Conservation (phyloP, 2,329 filamentous ascomycete genomes). For the Emmonsiellopsis sp. region DNA sequence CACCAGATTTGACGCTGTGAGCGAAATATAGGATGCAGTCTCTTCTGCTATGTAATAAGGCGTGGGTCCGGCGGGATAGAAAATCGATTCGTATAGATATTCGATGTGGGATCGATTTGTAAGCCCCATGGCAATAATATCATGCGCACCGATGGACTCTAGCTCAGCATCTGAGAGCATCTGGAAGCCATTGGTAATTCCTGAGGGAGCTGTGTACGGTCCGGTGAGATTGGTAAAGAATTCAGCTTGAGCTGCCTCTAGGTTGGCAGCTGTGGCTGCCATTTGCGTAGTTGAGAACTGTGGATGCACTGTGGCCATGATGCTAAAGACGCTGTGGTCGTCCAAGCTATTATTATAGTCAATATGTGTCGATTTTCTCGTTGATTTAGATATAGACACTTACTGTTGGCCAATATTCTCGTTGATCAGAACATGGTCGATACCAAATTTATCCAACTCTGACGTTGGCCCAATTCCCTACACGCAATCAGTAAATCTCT, state of each 20-base stretch:
- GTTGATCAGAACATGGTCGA: constrained; percentile 17
- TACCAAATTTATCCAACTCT: constrained; percentile 9
- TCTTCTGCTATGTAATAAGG: constrained; percentile 12
- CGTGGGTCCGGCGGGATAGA: constrained; percentile 17
- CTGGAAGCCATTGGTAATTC: constrained; percentile 26
- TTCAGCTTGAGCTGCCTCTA: constrained; percentile 18
- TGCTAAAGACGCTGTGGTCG: constrained; percentile 19
- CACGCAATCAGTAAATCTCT: not conserved
- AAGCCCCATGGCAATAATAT: constrained; percentile 13
- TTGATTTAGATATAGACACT: not conserved
- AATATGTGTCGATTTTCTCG: not conserved
- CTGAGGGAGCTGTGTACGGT: constrained; percentile 22
- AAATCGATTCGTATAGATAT: constrained; percentile 17
- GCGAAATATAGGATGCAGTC: constrained; percentile 25
- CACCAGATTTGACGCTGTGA: constrained; percentile 22
- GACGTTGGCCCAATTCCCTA: constrained; percentile 23
- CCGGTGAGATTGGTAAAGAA: constrained; percentile 22
- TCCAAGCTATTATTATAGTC: constrained; percentile 11
- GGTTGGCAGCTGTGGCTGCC: constrained; percentile 10
- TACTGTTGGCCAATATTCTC: constrained; percentile 24
- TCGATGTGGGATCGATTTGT: constrained; percentile 19
- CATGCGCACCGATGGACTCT: constrained; percentile 13
- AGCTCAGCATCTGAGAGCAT: constrained; percentile 14
- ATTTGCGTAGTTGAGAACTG: constrained; percentile 19
- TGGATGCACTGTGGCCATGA: constrained; percentile 20